phyloP scores from a whole-genome alignment of 345 rosid genomes.

The Citrus unshiu region DNA sequence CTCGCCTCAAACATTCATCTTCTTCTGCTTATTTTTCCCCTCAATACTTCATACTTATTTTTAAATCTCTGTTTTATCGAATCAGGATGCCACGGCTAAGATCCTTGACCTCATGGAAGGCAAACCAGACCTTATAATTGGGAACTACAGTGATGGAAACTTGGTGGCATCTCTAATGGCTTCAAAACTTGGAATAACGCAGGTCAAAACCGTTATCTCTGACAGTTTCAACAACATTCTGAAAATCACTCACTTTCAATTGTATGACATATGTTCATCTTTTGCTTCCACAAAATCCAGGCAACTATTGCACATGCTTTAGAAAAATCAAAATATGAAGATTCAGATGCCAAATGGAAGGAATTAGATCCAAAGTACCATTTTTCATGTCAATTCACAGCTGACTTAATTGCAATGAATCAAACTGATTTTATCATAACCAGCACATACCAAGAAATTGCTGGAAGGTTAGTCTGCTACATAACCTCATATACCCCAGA shows the following conservation, averaged over 20 bases:
- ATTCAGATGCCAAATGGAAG: conserved; percentile 89
- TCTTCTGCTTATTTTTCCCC: neutral
- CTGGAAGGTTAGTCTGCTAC: conserved; percentile 68
- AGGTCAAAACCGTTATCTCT: conserved; percentile 29
- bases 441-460: conserved; percentile 95
- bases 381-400: conserved; percentile 92
- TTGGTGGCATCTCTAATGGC: conserved; percentile 90
- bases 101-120: conserved; percentile 58
- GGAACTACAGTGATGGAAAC: conserved; percentile 93
- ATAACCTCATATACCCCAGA: neutral
- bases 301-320: conserved; percentile 93
- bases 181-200: conserved; percentile 68
- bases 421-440: conserved; percentile 77
- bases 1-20: neutral
- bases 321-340: conserved; percentile 91
- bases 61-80: neutral
- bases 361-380: conserved; percentile 81
- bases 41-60: neutral
- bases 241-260: neutral
- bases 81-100: conserved; percentile 61
- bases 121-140: conserved; percentile 88
- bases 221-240: neutral
- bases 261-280: neutral
- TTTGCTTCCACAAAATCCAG: conserved; percentile 20
- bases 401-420: conserved; percentile 85